Evolutionary conservation across 257 asterid species (phyloP), one percentile per base, ranked within the genome.

Genomic region (Gentiana dahurica): DNA sequence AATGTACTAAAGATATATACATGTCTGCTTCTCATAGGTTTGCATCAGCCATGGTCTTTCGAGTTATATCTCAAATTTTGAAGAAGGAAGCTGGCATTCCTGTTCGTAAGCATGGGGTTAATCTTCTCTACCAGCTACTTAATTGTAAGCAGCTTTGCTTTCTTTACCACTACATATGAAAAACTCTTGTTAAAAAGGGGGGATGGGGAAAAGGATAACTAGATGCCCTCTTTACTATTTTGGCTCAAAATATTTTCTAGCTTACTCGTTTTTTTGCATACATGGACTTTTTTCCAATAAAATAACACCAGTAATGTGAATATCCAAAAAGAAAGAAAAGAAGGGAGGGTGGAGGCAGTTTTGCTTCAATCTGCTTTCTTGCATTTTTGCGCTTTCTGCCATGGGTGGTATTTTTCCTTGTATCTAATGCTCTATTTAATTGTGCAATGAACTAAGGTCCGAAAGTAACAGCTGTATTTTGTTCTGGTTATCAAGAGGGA

Each of bases 21-120:
- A 63, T 44, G 67, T 69, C 57, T 44, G 63, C 35, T 51, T 65
- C 51, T 34, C 46, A 33, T 76, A 91, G 98, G 73, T 85, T 81
- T 69, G 82, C 68, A 61, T 76, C 79, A 58, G 80, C 67, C 54
- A 60, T 47, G 49, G 79, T 77, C 53, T 85, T 91, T 71, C 84
- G 36, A 60, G 71, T 77, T 69, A 61, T 87, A 55, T 75, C 94
- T 43, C 74, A 65, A 58, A 73, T 85, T 32, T 63, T 91, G 72
- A 77, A 76, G 74, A 83, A 62, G 77, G 88, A 75, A 71, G 83
- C 88, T 61, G 86, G 90, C 63, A 66, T 79, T 66, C 67, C 66
- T 64, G 85, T 85, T 75, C 86, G 78, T 71, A 80, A 73, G 67
- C 85, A 74, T 75, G 92, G 93, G 65, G 76, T 91, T 62, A 86